These are phyloP conservation scores for Colletotrichum australisinense DNA, from an alignment of 2,329 filamentous ascomycete species.

Conservation along the genomic window DNA sequence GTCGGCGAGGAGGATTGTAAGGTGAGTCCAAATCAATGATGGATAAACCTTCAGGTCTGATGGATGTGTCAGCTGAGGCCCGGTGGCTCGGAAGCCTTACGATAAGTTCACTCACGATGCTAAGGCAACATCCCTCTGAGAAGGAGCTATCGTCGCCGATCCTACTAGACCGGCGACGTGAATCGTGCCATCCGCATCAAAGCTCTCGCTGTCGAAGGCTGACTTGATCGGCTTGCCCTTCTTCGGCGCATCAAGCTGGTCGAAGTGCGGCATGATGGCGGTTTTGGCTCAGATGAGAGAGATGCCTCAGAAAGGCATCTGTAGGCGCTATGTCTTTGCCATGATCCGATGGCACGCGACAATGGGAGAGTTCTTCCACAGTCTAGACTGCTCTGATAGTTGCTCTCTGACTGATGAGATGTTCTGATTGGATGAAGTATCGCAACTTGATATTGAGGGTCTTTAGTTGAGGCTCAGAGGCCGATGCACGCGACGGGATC, in stretches of 20 bases:
- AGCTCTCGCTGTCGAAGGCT: constrained; percentile 87
- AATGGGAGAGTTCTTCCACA: not conserved
- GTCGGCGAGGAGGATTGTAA: constrained; percentile 85
- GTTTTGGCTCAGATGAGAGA: constrained; percentile 26
- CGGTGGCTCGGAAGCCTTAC: not conserved
- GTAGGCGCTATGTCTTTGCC: constrained; percentile 28
- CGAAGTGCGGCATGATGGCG: constrained; percentile 60
- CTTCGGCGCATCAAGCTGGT: constrained; percentile 59
- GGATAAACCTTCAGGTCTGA: constrained; percentile 83
- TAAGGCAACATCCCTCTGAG: constrained; percentile 88
- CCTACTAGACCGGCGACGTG: constrained; percentile 85
- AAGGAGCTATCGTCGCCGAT: constrained; percentile 92
- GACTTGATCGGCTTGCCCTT: constrained; percentile 72
- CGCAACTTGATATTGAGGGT: constrained; percentile 8
- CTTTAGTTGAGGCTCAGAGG: constrained; percentile 18
- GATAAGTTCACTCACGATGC: constrained; percentile 70
- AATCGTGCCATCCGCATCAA: constrained; percentile 86
- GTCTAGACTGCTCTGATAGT: not conserved
- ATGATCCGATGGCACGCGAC: constrained; percentile 16
- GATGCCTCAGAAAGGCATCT: constrained; percentile 34
- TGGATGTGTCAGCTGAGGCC: not conserved
- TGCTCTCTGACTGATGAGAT: not conserved
- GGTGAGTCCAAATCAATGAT: constrained; percentile 94
- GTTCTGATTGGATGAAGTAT: not conserved
- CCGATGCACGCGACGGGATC: constrained; percentile 31